phyloP scores from a whole-genome alignment of 352 stramenopile species.

The Phytopythium montanum region DNA sequence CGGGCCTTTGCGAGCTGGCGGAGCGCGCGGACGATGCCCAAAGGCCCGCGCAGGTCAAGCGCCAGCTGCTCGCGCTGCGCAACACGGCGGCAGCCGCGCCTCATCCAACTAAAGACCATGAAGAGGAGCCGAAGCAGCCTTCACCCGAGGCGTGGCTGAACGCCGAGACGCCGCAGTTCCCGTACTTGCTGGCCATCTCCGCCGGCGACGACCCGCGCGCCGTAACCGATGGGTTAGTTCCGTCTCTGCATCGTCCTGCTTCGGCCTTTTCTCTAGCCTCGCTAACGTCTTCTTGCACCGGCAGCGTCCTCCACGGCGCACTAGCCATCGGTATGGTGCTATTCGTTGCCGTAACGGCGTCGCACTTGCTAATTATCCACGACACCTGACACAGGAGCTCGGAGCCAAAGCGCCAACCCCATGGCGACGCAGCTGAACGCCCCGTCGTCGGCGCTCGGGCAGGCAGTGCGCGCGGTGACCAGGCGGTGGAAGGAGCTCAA shows the following conservation, averaged over 20 bases:
- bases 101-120: conserved; percentile 1
- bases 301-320: conserved; percentile 13
- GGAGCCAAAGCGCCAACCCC: conserved; percentile 23
- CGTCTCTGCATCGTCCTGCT: neutral
- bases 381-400: conserved; percentile 19
- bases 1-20: conserved; percentile 34
- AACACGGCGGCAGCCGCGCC: neutral
- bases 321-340: conserved; percentile 7
- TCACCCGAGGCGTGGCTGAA: conserved; percentile 36
- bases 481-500: conserved; percentile 41
- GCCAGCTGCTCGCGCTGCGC: conserved; percentile 28
- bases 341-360: neutral
- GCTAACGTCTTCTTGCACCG: too few relatives aligned
- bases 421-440: conserved; percentile 30
- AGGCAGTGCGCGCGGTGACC: conserved; percentile 23
- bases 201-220: conserved; percentile 41
- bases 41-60: conserved; percentile 30
- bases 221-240: conserved; percentile 29
- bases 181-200: conserved; percentile 59
- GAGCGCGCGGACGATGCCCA: conserved; percentile 36
- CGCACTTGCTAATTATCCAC: too few relatives aligned
- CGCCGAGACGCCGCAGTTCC: conserved; percentile 50
- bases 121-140: conserved; percentile 5
- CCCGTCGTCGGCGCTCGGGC: conserved; percentile 19
- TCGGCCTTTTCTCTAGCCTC: too few relatives aligned